Evolutionary conservation across 1,284 basidiomycete genomes (phyloP).

Genomic region (Trametes polyzona): DNA sequence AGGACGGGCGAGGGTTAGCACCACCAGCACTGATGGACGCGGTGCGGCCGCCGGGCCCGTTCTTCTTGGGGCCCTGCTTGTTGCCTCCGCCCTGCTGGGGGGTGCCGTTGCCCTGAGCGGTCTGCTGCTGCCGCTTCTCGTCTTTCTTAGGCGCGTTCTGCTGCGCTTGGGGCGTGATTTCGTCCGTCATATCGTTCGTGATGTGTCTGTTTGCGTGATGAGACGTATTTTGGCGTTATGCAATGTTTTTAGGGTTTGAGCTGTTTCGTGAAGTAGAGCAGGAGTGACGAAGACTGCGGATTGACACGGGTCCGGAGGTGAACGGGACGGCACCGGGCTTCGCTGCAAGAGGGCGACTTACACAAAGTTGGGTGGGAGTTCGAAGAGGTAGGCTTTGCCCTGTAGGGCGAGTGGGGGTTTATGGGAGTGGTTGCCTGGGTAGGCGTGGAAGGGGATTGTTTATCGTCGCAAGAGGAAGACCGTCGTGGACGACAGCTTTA

Average conservation of each 20-base stretch:
- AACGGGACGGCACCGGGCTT: conserved; percentile 20
- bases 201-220: conserved; percentile 49
- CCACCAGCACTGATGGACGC: conserved; percentile 49
- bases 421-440: conserved; percentile 62
- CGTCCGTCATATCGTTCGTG: conserved; percentile 87
- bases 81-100: conserved; percentile 39
- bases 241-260: conserved; percentile 57
- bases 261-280: conserved; percentile 40
- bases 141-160: conserved; percentile 47
- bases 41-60: conserved; percentile 48
- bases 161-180: conserved; percentile 61
- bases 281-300: conserved; percentile 31
- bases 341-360: conserved; percentile 33
- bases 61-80: conserved; percentile 59
- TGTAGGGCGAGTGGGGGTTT: conserved; percentile 80
- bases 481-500: conserved; percentile 32
- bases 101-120: conserved; percentile 24
- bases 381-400: conserved; percentile 72
- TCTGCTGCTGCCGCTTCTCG: conserved; percentile 60
- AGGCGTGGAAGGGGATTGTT: conserved; percentile 56
- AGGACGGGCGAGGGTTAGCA: conserved; percentile 57
- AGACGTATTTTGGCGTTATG: conserved; percentile 44
- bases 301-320: conserved; percentile 13
- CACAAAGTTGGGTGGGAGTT: conserved; percentile 54
- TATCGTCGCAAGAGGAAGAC: conserved; percentile 45